These are phyloP conservation scores for Termitomyces sp. DNA, from an alignment of 768 basidiomycete species.

Conservation along the genomic window DNA sequence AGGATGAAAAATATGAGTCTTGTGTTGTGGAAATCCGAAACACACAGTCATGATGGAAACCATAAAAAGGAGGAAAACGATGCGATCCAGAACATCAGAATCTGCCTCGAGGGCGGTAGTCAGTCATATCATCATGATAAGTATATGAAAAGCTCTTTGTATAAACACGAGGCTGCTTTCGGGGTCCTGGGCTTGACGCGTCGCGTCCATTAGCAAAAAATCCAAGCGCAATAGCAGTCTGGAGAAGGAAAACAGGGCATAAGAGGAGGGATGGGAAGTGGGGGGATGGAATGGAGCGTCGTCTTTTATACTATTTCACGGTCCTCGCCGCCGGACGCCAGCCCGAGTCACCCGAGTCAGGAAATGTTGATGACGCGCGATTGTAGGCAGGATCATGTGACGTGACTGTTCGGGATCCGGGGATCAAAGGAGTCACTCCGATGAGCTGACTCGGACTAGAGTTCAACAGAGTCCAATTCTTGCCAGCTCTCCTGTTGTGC, in stretches of 20 bases:
- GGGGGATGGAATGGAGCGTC: neutral
- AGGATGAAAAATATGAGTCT: neutral
- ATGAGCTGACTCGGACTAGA: too few species aligned
- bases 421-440: neutral
- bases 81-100: neutral
- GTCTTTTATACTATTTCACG: neutral
- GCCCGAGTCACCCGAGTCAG: conserved; percentile 7
- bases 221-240: neutral
- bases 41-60: neutral
- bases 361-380: neutral
- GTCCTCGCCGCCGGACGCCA: neutral
- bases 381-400: conserved; percentile 4
- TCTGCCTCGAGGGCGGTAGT: too few species aligned
- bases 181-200: neutral
- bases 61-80: neutral
- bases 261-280: too few species aligned
- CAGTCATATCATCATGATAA: neutral
- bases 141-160: too few species aligned
- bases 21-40: neutral
- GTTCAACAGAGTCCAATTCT: too few species aligned
- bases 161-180: neutral
- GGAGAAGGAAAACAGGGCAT: neutral
- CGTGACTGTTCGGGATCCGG: conserved; percentile 10
- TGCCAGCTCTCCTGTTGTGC: too few species aligned
- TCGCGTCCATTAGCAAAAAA: neutral